A percentile compares a stretch with the other conserved stretches of the same genome.
Conservation (phyloP, 495 filamentous ascomycete species). For the Penicillium malachiteum region DNA sequence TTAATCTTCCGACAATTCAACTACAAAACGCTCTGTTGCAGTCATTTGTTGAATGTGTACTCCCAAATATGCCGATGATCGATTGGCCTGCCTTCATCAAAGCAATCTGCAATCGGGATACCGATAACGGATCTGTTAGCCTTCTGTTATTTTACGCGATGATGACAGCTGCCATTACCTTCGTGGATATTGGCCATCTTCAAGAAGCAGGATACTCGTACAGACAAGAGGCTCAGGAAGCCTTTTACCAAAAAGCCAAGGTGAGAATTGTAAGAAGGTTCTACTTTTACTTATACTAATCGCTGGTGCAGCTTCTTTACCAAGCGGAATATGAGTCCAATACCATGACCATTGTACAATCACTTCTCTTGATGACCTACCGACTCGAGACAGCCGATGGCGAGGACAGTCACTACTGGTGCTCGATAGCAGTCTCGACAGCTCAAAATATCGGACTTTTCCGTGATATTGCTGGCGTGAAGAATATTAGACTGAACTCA, state of each 20-base stretch:
- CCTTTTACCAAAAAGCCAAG: slow-evolving; percentile 16
- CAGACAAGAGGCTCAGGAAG: slow-evolving; percentile 18
- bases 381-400: slow-evolving; percentile 16
- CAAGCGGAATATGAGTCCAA: slow-evolving; percentile 18
- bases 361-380: slow-evolving; percentile 19
- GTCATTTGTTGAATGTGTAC: slow-evolving; percentile 19
- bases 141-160: slow-evolving; percentile 21
- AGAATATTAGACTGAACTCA: slow-evolving; percentile 2
- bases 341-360: slow-evolving; percentile 12
- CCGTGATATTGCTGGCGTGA: slow-evolving; percentile 2
- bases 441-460: slow-evolving; percentile 15
- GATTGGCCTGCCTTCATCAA: slow-evolving; percentile 17
- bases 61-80: slow-evolving; percentile 20
- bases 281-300: neutral
- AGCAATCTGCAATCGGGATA: slow-evolving; percentile 6
- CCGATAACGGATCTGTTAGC: slow-evolving; percentile 16
- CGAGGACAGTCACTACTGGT: slow-evolving; percentile 18
- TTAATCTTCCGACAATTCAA: slow-evolving; percentile 9
- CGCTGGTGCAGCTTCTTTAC: slow-evolving; percentile 15
- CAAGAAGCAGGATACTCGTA: slow-evolving; percentile 15
- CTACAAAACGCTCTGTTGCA: slow-evolving; percentile 19
- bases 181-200: slow-evolving; percentile 18
- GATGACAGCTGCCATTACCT: slow-evolving; percentile 18
- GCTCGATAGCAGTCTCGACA: slow-evolving; percentile 10
- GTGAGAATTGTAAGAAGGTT: neutral